phyloP scores from a whole-genome alignment of 1,284 basidiomycete genomes.

The Schizophyllum commune region DNA sequence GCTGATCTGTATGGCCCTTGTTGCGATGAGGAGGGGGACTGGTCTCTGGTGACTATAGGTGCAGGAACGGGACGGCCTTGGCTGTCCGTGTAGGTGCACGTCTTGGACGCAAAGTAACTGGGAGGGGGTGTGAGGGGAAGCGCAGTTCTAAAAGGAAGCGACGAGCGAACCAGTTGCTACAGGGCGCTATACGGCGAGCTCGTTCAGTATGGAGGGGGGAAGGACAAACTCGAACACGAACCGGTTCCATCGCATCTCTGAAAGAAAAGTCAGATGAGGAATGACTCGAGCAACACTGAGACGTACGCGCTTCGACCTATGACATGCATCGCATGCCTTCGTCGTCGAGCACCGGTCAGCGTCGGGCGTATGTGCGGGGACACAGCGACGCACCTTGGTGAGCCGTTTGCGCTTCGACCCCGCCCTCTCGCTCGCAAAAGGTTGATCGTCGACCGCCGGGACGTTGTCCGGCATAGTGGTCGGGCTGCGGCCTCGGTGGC shows the following conservation, averaged over 20 bases:
- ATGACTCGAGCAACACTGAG: no score
- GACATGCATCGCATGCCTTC: conserved; percentile 76
- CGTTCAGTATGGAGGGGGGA: conserved; percentile 10
- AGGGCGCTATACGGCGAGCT: conserved; percentile 45
- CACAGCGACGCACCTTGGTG: conserved; percentile 45
- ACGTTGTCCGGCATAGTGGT: no score
- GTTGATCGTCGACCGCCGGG: no score
- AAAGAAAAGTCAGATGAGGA: no score
- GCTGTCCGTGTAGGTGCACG: conserved; percentile 72
- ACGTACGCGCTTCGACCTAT: conserved; percentile 59
- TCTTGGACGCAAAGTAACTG: conserved; percentile 74
- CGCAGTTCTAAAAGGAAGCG: conserved; percentile 14
- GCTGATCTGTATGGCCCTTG: conserved; percentile 1
- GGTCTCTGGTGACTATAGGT: conserved; percentile 38
- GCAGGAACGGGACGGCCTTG: conserved; percentile 69
- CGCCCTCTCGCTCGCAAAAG: no score
- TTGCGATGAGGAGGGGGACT: conserved; percentile 20
- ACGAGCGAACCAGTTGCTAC: conserved; percentile 71
- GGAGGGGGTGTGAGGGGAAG: conserved; percentile 6
- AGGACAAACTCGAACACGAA: conserved; percentile 26
- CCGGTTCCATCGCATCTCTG: conserved; percentile 70
- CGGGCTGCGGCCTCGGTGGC: no score
- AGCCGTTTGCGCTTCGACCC: conserved; percentile 60
- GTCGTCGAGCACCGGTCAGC: conserved; percentile 10
- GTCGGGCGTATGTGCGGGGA: conserved; percentile 6